Evolutionary conservation across 495 filamentous ascomycete genomes (phyloP).

Genomic region (Amphirosellinia nigrospora): DNA sequence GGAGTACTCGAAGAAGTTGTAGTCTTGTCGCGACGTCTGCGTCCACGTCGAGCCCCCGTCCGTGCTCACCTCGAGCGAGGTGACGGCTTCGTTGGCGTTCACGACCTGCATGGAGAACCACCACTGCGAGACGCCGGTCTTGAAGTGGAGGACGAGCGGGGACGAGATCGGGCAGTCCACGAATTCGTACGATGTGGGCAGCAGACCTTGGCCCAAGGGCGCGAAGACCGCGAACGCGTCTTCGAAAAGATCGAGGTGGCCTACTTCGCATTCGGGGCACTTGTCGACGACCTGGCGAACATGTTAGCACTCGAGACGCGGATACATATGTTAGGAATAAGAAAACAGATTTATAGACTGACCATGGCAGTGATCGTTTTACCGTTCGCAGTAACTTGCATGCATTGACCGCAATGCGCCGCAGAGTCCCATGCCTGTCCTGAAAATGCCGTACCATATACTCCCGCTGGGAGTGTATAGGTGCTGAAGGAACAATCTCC

Average conservation of each 20-base stretch:
- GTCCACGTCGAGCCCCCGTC: slow-evolving; percentile 61
- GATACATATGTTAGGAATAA: neutral
- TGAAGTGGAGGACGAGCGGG: slow-evolving; percentile 61
- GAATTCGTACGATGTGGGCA: slow-evolving; percentile 58
- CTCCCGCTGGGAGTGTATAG: slow-evolving; percentile 60
- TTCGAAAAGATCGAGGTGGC: slow-evolving; percentile 67
- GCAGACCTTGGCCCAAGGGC: slow-evolving; percentile 53
- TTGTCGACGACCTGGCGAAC: slow-evolving; percentile 60
- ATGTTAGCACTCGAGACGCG: neutral
- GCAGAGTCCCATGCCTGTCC: slow-evolving; percentile 57
- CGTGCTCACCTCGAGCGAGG: slow-evolving; percentile 62
- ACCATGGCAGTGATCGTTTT: slow-evolving; percentile 70
- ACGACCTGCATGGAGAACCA: slow-evolving; percentile 65
- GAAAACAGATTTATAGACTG: slow-evolving; percentile 26
- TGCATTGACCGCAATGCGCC: slow-evolving; percentile 62
- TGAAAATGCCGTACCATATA: slow-evolving; percentile 63
- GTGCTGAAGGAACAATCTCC: slow-evolving; percentile 64
- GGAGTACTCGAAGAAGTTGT: slow-evolving; percentile 66
- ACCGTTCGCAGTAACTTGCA: slow-evolving; percentile 60
- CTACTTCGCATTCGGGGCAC: slow-evolving; percentile 61
- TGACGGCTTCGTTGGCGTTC: slow-evolving; percentile 60
- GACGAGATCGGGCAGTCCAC: slow-evolving; percentile 59
- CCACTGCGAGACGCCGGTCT: slow-evolving; percentile 57
- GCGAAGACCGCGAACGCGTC: slow-evolving; percentile 57
- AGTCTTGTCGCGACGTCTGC: slow-evolving; percentile 53